A percentile compares a stretch with the other conserved stretches of the same genome.
Conservation (phyloP, 2,329 filamentous ascomycete genomes). For the Blastomyces emzantsi region DNA sequence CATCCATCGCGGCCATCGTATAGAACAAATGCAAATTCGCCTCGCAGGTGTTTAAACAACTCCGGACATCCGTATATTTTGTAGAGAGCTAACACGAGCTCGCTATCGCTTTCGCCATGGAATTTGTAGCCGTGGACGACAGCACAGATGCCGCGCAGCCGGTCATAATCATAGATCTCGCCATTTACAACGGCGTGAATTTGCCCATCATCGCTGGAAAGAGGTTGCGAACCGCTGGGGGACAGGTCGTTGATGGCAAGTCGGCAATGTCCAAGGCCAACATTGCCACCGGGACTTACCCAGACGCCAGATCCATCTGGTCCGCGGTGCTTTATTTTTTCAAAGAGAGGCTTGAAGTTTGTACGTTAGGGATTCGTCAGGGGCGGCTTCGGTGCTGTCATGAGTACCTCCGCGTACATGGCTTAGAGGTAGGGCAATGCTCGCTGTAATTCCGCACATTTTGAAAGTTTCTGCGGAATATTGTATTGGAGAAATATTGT, state of each 20-base stretch:
- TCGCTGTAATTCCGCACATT: constrained; percentile 7
- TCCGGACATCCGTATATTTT: constrained; percentile 38
- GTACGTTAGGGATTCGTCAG: background rate
- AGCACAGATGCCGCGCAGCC: constrained; percentile 31
- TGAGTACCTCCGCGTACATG: background rate
- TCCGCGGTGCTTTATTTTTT: constrained; percentile 38
- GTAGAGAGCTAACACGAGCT: constrained; percentile 47
- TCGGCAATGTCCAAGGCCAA: constrained; percentile 43
- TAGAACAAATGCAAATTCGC: constrained; percentile 48
- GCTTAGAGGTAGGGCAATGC: background rate
- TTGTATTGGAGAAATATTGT: background rate
- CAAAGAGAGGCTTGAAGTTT: constrained; percentile 19
- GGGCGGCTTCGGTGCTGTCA: background rate
- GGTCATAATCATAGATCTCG: constrained; percentile 49
- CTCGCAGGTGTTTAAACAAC: constrained; percentile 41
- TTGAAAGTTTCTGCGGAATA: background rate
- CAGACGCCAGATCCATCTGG: constrained; percentile 41
- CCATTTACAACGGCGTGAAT: constrained; percentile 53
- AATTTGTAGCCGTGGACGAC: constrained; percentile 38
- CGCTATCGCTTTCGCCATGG: constrained; percentile 41
- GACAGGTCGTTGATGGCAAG: constrained; percentile 47
- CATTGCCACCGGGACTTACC: constrained; percentile 37
- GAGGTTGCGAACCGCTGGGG: constrained; percentile 40
- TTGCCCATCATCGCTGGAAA: constrained; percentile 30
- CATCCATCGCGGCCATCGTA: constrained; percentile 37